Conservation (phyloP, 2,329 filamentous ascomycete species). For the Beauveria asiatica region DNA sequence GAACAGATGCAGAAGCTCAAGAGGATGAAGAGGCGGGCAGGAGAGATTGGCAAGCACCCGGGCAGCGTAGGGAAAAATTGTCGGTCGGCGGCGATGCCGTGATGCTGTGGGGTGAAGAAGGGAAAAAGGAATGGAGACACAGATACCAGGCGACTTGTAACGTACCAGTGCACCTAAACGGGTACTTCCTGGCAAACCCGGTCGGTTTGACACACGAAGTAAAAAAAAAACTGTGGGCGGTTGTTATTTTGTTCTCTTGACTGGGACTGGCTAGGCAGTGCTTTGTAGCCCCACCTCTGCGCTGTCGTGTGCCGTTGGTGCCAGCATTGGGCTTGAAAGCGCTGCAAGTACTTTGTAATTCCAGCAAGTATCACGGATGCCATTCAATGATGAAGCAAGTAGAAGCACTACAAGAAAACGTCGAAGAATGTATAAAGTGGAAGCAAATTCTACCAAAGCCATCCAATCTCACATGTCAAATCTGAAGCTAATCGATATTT, state of each 20-base stretch:
- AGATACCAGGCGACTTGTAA: slow-evolving; percentile 9
- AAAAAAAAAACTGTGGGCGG: slow-evolving; percentile 15
- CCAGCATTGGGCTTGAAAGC: not conserved
- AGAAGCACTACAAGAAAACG: too few relatives aligned
- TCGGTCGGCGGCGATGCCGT: slow-evolving; percentile 20
- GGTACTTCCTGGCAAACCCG: not conserved
- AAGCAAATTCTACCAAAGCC: too few relatives aligned
- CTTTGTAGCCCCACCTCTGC: not conserved
- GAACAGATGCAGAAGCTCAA: slow-evolving; percentile 9
- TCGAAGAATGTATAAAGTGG: too few relatives aligned
- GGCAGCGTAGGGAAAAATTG: slow-evolving; percentile 12
- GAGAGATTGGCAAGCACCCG: slow-evolving; percentile 17
- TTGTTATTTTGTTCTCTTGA: slow-evolving; percentile 19
- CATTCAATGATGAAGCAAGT: not conserved
- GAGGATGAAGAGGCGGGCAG: slow-evolving; percentile 14
- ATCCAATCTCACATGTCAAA: too few relatives aligned
- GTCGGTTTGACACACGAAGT: not conserved
- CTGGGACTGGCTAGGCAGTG: slow-evolving; percentile 14
- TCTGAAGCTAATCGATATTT: not conserved
- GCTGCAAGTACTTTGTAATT: not conserved
- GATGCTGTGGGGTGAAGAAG: slow-evolving; percentile 20
- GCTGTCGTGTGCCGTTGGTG: not conserved
- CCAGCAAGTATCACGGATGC: too few relatives aligned
- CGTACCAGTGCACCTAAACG: not conserved
- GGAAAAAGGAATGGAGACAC: slow-evolving; percentile 19